These are phyloP conservation scores for Kodamaea nitidulidarum DNA, from an alignment of 805 yeast species.

Conservation along the genomic window DNA sequence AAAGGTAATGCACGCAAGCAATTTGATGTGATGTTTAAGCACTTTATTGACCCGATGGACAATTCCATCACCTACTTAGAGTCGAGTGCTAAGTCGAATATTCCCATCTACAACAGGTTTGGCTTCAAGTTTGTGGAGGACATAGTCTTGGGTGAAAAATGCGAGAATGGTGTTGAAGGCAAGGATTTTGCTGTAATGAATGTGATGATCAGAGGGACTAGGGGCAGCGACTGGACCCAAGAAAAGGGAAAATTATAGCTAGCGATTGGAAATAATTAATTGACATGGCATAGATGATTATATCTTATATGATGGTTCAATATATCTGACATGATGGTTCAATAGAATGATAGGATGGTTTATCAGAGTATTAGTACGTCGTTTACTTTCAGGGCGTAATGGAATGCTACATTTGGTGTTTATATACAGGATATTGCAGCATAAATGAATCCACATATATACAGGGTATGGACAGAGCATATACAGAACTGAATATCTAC, in stretches of 20 bases:
- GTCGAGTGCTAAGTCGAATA: constrained; percentile 36
- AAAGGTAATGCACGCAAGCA: constrained; percentile 52
- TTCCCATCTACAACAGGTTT: constrained; percentile 51
- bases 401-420: no score
- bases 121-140: constrained; percentile 49
- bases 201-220: constrained; percentile 39
- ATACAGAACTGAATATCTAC: no score
- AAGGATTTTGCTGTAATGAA: constrained; percentile 40
- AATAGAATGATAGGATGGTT: no score
- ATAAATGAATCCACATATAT: no score
- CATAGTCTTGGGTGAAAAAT: constrained; percentile 38
- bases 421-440: no score
- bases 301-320: no score
- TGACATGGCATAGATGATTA: no score
- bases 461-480: no score
- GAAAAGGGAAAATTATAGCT: constrained; percentile 12
- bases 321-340: no score
- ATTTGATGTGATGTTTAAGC: constrained; percentile 46
- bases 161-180: constrained; percentile 29
- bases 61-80: constrained; percentile 46
- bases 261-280: no score
- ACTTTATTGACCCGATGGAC: constrained; percentile 40
- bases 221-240: constrained; percentile 33
- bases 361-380: no score
- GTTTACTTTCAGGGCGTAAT: no score